phyloP scores from a whole-genome alignment of 225 moss, liverwort and hornwort genomes.

The Sphagnum tenellum region DNA sequence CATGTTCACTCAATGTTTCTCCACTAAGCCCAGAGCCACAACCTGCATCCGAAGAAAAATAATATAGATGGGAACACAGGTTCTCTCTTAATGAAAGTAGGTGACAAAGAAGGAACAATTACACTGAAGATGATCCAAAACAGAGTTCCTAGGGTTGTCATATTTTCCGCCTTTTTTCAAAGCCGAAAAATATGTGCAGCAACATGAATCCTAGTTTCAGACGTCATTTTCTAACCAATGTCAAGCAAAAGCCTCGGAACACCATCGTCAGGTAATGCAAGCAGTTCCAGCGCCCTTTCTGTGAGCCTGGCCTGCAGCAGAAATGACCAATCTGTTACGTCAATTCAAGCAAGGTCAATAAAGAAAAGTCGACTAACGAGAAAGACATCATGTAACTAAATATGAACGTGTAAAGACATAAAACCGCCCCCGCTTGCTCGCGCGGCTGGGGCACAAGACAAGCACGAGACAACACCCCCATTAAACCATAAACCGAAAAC shows the following conservation, averaged over 20 bases:
- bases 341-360: too few relatives aligned
- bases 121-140: too few relatives aligned
- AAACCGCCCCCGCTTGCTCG: too few relatives aligned
- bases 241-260: conserved; percentile 72
- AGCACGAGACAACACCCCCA: background rate
- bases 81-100: too few relatives aligned
- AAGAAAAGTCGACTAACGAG: too few relatives aligned
- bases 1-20: conserved; percentile 69
- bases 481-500: too few relatives aligned
- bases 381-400: too few relatives aligned
- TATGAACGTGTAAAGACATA: too few relatives aligned
- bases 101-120: too few relatives aligned
- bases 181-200: background rate
- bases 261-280: conserved; percentile 71
- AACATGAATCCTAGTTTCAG: background rate
- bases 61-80: background rate
- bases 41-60: conserved; percentile 20
- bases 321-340: too few relatives aligned
- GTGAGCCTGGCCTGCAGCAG: conserved; percentile 58
- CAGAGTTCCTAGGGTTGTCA: too few relatives aligned
- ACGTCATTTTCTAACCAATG: conserved; percentile 28
- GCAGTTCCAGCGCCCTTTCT: conserved; percentile 84
- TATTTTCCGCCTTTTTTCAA: background rate
- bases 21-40: conserved; percentile 93
- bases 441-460: background rate